These are phyloP conservation scores for Ascoidea rubescens DNA, from an alignment of 805 yeast genomes.

Conservation along the genomic window DNA sequence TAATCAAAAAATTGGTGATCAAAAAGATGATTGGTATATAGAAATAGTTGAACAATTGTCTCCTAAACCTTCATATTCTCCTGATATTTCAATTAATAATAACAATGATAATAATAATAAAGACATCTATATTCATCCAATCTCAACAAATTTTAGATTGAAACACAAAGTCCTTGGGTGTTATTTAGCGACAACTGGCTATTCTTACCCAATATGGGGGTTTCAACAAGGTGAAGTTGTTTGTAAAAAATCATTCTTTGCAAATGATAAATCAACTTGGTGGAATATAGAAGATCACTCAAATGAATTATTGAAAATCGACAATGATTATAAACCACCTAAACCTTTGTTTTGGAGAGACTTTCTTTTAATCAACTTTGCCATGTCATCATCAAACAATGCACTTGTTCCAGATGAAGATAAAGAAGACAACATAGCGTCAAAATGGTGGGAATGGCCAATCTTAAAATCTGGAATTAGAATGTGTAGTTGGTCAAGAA, in stretches of 20 bases:
- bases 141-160: slow-evolving; percentile 60
- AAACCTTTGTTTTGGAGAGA: slow-evolving; percentile 47
- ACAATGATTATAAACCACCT: slow-evolving; percentile 25
- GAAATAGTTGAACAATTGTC: slow-evolving; percentile 58
- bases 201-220: slow-evolving; percentile 68
- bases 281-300: slow-evolving; percentile 71
- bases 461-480: slow-evolving; percentile 51
- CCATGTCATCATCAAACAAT: slow-evolving; percentile 77
- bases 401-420: slow-evolving; percentile 70
- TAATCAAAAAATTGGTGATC: slow-evolving; percentile 53
- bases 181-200: slow-evolving; percentile 64
- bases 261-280: slow-evolving; percentile 52
- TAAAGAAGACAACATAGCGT: slow-evolving; percentile 57
- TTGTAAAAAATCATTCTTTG: slow-evolving; percentile 39
- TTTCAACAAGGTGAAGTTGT: slow-evolving; percentile 72
- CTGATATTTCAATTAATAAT: neutral
- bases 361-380: slow-evolving; percentile 56
- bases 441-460: slow-evolving; percentile 82
- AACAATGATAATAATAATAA: slow-evolving; percentile 31
- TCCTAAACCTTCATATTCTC: neutral
- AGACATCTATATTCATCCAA: slow-evolving; percentile 44
- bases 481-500: slow-evolving; percentile 60
- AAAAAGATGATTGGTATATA: slow-evolving; percentile 80
- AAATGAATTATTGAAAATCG: slow-evolving; percentile 30
- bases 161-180: slow-evolving; percentile 53